Conservation (phyloP, 2,329 filamentous ascomycete species). For the Aspergillus viridinutans region DNA sequence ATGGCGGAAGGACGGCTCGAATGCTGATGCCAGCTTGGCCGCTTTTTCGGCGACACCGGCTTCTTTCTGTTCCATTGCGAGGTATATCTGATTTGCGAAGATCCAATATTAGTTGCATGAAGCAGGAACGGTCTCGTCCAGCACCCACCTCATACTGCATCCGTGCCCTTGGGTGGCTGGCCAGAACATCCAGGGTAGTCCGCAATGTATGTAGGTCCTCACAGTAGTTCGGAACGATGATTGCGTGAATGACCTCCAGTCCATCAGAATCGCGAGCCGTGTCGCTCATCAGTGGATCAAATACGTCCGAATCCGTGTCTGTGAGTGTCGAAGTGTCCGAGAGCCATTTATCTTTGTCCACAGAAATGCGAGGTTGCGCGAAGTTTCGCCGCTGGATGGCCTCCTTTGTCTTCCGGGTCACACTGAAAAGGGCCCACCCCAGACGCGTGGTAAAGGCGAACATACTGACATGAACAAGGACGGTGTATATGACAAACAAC, state of each 20-base stretch:
- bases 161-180: slow-evolving; percentile 61
- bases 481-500: slow-evolving; percentile 61
- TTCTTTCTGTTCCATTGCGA: slow-evolving; percentile 70
- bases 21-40: slow-evolving; percentile 57
- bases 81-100: slow-evolving; percentile 53
- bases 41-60: slow-evolving; percentile 49
- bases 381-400: slow-evolving; percentile 22
- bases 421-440: slow-evolving; percentile 47
- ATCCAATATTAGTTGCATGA: background rate
- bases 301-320: background rate
- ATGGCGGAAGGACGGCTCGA: slow-evolving; percentile 60
- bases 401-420: slow-evolving; percentile 18
- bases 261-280: background rate
- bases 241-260: slow-evolving; percentile 55
- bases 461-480: slow-evolving; percentile 62
- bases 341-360: background rate
- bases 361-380: background rate
- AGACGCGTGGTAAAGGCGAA: slow-evolving; percentile 53
- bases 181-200: slow-evolving; percentile 65
- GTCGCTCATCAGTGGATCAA: background rate
- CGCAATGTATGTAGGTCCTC: slow-evolving; percentile 65
- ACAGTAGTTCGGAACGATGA: slow-evolving; percentile 70
- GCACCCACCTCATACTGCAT: slow-evolving; percentile 64
- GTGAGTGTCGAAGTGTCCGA: background rate
- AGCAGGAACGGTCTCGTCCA: background rate